Evolutionary conservation across 768 basidiomycete species (phyloP).

Genomic region (Tylopilus rubrobrunneus): DNA sequence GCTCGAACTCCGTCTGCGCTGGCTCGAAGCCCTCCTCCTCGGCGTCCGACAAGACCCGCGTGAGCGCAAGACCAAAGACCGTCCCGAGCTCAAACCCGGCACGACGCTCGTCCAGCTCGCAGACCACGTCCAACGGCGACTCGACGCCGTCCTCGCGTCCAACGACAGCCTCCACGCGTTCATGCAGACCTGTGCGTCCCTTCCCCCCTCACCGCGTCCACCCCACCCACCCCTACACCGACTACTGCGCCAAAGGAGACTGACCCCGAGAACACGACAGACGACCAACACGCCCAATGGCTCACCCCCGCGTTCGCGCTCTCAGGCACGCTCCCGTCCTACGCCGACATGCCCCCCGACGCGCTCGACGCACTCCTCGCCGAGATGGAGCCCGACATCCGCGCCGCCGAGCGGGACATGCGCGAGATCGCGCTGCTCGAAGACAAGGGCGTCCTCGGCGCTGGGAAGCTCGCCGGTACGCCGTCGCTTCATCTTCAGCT

Average conservation of each 20-base stretch:
- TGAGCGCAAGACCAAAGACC: constrained; percentile 31
- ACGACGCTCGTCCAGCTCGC: constrained; percentile 58
- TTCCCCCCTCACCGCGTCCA: too few species aligned
- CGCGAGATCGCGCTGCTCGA: constrained; percentile 70
- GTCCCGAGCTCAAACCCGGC: constrained; percentile 39
- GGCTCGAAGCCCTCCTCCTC: constrained; percentile 74
- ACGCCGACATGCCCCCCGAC: constrained; percentile 60
- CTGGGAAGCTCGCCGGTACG: constrained; percentile 65
- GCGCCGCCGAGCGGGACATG: constrained; percentile 78
- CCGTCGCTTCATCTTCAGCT: not conserved
- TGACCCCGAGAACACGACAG: constrained; percentile 32
- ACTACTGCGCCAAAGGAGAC: too few species aligned
- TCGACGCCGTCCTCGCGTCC: constrained; percentile 55
- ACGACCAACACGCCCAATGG: constrained; percentile 72
- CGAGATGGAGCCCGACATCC: constrained; percentile 83
- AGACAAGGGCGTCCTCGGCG: constrained; percentile 64
- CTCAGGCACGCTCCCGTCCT: constrained; percentile 58
- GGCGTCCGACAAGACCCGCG: constrained; percentile 54
- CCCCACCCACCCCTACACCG: not conserved
- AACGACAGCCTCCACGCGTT: constrained; percentile 75
- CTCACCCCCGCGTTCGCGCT: constrained; percentile 75
- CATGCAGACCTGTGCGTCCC: constrained; percentile 63
- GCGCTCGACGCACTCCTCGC: constrained; percentile 67
- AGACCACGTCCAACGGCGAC: constrained; percentile 53
- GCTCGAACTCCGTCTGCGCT: constrained; percentile 69